phyloP scores from a whole-genome alignment of 345 rosid genomes.

The Citrus australasica region DNA sequence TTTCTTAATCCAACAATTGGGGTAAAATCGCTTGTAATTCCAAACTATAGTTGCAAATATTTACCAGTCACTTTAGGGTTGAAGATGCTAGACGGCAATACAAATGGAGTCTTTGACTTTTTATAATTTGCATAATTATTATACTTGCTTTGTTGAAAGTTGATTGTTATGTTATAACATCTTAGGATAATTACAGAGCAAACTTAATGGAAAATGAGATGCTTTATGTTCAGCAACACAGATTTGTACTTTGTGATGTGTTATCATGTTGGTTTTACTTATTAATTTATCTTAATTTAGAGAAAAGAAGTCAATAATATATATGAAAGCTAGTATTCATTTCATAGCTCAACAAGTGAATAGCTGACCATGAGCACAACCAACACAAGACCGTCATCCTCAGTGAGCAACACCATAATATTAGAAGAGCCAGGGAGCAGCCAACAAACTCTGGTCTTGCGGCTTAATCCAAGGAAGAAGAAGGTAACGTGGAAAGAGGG shows the following conservation, averaged over 20 bases:
- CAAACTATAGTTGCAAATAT: not conserved
- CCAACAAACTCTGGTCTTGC: constrained; percentile 56
- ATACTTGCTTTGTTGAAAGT: too few species aligned
- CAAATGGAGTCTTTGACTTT: not conserved
- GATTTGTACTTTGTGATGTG: not conserved
- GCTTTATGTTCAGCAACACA: not conserved
- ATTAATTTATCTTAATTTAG: not conserved
- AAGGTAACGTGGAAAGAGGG: constrained; percentile 94
- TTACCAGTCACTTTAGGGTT: not conserved
- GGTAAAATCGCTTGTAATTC: not conserved
- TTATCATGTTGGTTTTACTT: not conserved
- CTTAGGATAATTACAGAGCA: not conserved
- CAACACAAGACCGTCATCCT: constrained; percentile 27
- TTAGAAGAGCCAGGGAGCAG: constrained; percentile 29
- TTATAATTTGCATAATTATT: not conserved
- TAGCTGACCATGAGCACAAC: constrained; percentile 26
- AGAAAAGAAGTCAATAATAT: not conserved
- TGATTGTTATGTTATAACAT: not conserved
- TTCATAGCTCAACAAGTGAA: not conserved
- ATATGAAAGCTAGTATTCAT: not conserved
- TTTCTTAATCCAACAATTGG: not conserved
- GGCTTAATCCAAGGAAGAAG: constrained; percentile 72
- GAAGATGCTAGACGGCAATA: not conserved
- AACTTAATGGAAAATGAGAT: not conserved
- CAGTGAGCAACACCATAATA: constrained; percentile 49